These are phyloP conservation scores for Zymoseptoria ardabiliae DNA, from an alignment of 2,329 filamentous ascomycete genomes.

Conservation along the genomic window DNA sequence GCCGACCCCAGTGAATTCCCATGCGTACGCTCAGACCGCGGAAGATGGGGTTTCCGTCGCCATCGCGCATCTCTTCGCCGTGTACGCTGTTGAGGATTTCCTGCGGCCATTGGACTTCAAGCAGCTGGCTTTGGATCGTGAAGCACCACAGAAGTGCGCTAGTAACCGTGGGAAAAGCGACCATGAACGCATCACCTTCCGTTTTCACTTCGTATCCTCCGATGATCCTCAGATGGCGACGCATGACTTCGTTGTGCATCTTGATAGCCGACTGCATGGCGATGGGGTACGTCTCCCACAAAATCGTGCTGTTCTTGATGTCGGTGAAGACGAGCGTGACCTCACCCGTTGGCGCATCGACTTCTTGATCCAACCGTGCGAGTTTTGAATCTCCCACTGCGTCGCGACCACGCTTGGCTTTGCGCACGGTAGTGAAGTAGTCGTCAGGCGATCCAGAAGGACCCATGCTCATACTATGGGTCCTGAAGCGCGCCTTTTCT, in stretches of 20 bases:
- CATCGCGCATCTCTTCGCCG: conserved; percentile 74
- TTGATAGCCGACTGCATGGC: conserved; percentile 97
- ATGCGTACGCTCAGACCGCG: conserved; percentile 90
- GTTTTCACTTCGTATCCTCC: conserved; percentile 99
- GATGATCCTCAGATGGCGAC: conserved; percentile 82
- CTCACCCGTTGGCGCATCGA: conserved; percentile 83
- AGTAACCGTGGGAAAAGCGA: conserved; percentile 93
- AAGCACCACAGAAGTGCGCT: conserved; percentile 95
- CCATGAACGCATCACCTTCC: conserved; percentile 99
- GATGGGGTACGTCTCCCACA: conserved; percentile 92
- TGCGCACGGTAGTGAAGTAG: conserved; percentile 56
- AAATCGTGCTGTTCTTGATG: conserved; percentile 93
- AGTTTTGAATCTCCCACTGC: conserved; percentile 74
- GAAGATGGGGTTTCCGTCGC: conserved; percentile 84
- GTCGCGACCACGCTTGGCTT: conserved; percentile 54
- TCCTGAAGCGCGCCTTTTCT: conserved; percentile 66
- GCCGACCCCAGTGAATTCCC: conserved; percentile 93
- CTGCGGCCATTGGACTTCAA: conserved; percentile 86
- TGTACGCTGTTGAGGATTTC: conserved; percentile 84
- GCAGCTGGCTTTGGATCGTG: conserved; percentile 77
- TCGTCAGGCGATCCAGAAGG: conserved; percentile 68
- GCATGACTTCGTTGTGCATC: conserved; percentile 95
- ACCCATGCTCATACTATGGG: conserved; percentile 78
- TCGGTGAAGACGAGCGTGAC: conserved; percentile 95
- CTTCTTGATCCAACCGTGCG: conserved; percentile 78